Evolutionary conservation across 2,329 filamentous ascomycete species (phyloP).

Genomic region (Fusarium sp.): DNA sequence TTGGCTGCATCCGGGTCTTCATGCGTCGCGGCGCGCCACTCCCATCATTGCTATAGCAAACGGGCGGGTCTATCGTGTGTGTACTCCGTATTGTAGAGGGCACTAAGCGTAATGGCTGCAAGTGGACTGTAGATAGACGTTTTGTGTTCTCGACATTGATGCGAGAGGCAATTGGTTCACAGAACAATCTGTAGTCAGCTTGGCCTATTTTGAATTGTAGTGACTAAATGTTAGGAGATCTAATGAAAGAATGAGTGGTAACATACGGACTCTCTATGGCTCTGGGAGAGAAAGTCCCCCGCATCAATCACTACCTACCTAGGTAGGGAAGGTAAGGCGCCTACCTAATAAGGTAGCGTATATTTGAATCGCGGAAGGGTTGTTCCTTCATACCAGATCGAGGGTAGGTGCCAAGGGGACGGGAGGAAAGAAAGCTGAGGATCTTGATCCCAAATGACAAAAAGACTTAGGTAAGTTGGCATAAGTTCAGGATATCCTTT

Average conservation of each 20-base stretch:
- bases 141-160: neutral
- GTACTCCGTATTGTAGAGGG: constrained; percentile 8
- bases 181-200: neutral
- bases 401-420: neutral
- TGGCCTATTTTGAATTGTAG: neutral
- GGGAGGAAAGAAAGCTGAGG: too few species aligned
- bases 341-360: neutral
- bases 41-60: constrained; percentile 44
- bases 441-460: too few species aligned
- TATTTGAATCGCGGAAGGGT: constrained; percentile 9
- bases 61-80: constrained; percentile 32
- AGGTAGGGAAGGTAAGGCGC: neutral
- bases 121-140: neutral
- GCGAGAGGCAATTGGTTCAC: neutral
- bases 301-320: neutral
- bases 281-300: neutral
- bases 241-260: neutral
- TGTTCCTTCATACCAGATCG: constrained; percentile 6
- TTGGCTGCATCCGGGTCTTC: constrained; percentile 35
- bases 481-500: too few species aligned
- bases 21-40: constrained; percentile 41
- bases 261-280: neutral
- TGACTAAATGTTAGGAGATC: neutral
- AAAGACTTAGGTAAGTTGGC: too few species aligned
- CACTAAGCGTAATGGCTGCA: constrained; percentile 16